phyloP scores from a whole-genome alignment of 257 asterid species.

The Catharanthus roseus region DNA sequence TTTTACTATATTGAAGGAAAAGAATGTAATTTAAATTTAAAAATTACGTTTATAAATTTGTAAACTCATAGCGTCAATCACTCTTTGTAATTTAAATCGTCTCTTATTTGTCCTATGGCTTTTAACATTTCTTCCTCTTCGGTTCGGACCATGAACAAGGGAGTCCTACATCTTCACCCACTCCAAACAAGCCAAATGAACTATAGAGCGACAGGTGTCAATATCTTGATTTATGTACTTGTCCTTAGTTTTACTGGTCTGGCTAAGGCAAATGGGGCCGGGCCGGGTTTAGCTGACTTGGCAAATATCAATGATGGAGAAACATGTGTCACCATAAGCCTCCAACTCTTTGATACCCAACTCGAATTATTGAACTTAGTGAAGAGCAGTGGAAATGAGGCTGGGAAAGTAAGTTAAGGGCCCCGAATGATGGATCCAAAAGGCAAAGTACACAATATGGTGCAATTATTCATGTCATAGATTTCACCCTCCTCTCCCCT shows the following conservation, averaged over 20 bases:
- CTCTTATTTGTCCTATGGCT: too few relatives aligned
- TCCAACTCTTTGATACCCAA: constrained; percentile 31
- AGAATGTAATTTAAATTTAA: too few relatives aligned
- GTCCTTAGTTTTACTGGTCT: constrained; percentile 15
- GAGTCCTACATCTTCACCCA: constrained; percentile 23
- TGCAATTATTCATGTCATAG: constrained; percentile 48
- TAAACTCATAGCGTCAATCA: too few relatives aligned
- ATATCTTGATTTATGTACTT: constrained; percentile 28
- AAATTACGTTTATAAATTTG: too few relatives aligned
- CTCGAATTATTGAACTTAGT: constrained; percentile 28
- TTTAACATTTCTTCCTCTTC: too few relatives aligned
- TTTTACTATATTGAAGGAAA: too few relatives aligned
- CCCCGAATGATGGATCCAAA: constrained; percentile 48
- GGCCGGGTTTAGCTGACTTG: constrained; percentile 30
- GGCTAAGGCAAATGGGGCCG: constrained; percentile 11
- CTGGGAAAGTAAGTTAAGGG: constrained; percentile 14
- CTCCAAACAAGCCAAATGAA: constrained; percentile 13
- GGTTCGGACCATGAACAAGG: too few relatives aligned
- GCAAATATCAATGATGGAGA: constrained; percentile 48
- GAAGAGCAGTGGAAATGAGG: not conserved
- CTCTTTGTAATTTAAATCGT: too few relatives aligned
- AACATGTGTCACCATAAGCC: constrained; percentile 57
- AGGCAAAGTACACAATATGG: constrained; percentile 51
- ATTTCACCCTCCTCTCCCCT: constrained; percentile 39
- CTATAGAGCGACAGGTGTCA: constrained; percentile 32